A percentile compares a stretch with the other conserved stretches of the same genome.
Evolutionary conservation across 805 yeast genomes (phyloP).

Genomic region (Kregervanrija delftensis): DNA sequence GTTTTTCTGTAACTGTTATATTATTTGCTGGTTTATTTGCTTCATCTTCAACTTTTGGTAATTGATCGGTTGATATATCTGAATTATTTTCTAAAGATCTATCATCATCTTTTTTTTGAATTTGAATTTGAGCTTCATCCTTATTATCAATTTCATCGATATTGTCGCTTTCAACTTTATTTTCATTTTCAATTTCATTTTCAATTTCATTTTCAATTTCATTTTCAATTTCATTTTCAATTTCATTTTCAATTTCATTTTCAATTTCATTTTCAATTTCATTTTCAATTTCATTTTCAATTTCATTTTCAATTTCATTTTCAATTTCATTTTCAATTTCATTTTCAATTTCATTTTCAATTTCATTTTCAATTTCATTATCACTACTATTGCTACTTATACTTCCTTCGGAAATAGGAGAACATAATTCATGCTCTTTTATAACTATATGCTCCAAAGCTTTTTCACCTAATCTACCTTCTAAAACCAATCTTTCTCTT

Average conservation of each 20-base stretch:
- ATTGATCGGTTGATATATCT: conserved; percentile 1
- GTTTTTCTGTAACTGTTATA: conserved; percentile 6
- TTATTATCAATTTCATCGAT: not conserved
- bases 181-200: not conserved
- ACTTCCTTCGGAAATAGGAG: conserved; percentile 3
- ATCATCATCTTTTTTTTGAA: not conserved
- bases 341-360: conserved; percentile 3
- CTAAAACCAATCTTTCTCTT: conserved; percentile 67
- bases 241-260: not conserved
- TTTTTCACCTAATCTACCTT: conserved; percentile 72
- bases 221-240: not conserved
- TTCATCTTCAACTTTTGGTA: not conserved
- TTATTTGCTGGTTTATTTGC: not conserved
- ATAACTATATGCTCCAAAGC: conserved; percentile 56
- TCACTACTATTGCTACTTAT: conserved; percentile 8
- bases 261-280: not conserved
- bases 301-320: not conserved
- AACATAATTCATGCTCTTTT: not conserved
- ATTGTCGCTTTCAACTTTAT: not conserved
- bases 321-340: not conserved
- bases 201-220: not conserved
- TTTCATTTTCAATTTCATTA: conserved; percentile 3
- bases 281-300: not conserved
- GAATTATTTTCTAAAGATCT: conserved; percentile 1
- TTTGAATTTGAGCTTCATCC: no score